Conservation (phyloP, 2,329 filamentous ascomycete species). For the Ophiostoma ulmi region DNA sequence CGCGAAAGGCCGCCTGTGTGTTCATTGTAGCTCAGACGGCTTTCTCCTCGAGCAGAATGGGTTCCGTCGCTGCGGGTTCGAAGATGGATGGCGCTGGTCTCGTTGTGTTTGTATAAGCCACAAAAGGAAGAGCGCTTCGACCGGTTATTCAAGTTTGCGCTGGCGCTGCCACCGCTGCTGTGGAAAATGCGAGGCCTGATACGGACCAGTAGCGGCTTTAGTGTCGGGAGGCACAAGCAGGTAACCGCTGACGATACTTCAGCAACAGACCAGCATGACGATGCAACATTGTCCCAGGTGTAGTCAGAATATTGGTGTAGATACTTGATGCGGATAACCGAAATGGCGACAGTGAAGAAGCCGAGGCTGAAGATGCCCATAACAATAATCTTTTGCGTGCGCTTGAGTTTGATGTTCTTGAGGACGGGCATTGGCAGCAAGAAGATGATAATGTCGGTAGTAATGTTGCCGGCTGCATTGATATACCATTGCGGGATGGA, state of each 20-base stretch:
- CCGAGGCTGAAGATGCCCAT: conserved; percentile 38
- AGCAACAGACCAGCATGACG: conserved; percentile 36
- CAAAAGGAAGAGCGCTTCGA: background rate
- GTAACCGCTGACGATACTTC: conserved; percentile 37
- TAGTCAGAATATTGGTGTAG: conserved; percentile 35
- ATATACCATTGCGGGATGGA: conserved; percentile 36
- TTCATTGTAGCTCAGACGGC: background rate
- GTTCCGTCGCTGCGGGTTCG: background rate
- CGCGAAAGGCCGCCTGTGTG: background rate
- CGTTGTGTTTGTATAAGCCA: conserved; percentile 13
- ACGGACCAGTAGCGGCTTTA: conserved; percentile 32
- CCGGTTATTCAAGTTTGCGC: background rate
- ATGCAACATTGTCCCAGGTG: conserved; percentile 38
- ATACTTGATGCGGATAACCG: conserved; percentile 38
- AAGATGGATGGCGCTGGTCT: background rate
- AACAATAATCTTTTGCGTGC: conserved; percentile 30
- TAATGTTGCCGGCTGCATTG: conserved; percentile 38
- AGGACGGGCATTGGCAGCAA: conserved; percentile 37
- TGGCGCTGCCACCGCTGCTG: background rate
- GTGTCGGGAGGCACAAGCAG: conserved; percentile 37
- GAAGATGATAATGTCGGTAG: conserved; percentile 37
- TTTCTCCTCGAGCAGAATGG: background rate
- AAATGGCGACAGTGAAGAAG: conserved; percentile 40
- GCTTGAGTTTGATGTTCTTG: conserved; percentile 23
- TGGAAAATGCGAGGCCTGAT: background rate